Evolutionary conservation across 805 yeast species (phyloP).

Genomic region (Candida glaebosa): DNA sequence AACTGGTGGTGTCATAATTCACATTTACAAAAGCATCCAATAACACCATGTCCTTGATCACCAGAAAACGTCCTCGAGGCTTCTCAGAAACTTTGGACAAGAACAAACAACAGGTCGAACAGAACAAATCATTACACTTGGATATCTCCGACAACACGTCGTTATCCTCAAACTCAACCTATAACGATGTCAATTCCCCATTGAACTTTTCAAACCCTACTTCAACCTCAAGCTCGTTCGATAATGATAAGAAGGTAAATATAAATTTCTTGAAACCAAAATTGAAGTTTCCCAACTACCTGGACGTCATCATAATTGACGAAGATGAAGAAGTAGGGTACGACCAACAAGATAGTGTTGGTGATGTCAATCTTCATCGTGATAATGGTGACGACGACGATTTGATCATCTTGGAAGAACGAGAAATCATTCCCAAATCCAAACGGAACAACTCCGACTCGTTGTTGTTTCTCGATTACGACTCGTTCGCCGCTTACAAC

Average conservation of each 20-base stretch:
- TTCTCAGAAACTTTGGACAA: constrained; percentile 37
- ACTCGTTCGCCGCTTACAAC: constrained; percentile 40
- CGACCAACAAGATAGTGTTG: constrained; percentile 12
- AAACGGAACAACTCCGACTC: constrained; percentile 35
- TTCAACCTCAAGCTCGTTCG: not conserved
- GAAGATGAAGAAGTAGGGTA: constrained; percentile 14
- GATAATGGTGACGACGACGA: constrained; percentile 30
- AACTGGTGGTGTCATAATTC: too few species aligned
- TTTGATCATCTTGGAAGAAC: constrained; percentile 35
- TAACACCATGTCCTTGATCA: constrained; percentile 36
- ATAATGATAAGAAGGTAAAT: not conserved
- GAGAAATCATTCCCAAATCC: constrained; percentile 17
- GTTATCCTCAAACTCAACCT: not conserved
- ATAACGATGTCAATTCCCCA: constrained; percentile 8
- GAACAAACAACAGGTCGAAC: not conserved
- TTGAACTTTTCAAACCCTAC: constrained; percentile 5
- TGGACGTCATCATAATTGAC: constrained; percentile 7
- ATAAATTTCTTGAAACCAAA: constrained; percentile 1
- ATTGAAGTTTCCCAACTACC: constrained; percentile 2
- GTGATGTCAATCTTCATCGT: constrained; percentile 13
- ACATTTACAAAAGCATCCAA: too few species aligned
- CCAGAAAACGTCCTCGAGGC: constrained; percentile 45
- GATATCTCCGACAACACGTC: constrained; percentile 4
- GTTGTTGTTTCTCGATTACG: constrained; percentile 30
- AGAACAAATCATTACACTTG: constrained; percentile 1